Evolutionary conservation across 2,329 filamentous ascomycete species (phyloP), one percentile per base, ranked within the genome.

Genomic region (Calonectria naviculata): DNA sequence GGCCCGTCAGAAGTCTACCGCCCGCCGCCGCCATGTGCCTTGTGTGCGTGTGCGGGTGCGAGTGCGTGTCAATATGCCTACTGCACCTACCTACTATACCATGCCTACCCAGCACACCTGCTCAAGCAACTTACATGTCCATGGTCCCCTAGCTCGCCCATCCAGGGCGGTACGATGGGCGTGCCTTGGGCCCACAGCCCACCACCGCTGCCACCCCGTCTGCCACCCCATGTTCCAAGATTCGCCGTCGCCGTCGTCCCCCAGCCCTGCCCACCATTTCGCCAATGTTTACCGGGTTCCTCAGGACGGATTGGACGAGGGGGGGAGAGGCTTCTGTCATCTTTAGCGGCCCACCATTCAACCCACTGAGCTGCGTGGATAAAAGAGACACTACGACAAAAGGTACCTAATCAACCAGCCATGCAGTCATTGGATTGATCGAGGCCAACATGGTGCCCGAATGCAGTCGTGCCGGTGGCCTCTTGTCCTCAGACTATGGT

Each of bases 311-410:
- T 13, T 52, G n/a, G 52, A 58, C 31, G 52, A 41, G 52, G 52
- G 28, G 34, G 56, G 36, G 56, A 24, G 36, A 31, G n/a, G n/a
- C n/a, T n/a, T n/a, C 56, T n/a, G 38, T 42, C 56, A 42, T 42
- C 56, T 61, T 61, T 58, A 21, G 36, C 36, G 38, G 56, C 56
- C 56, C 56, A 61, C 56, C 38, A 29, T 21, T 44, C 56, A 61
- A 61, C 56, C 56, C 56, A 61, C 56, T 10, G 19, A 21, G 36
- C 17, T 21, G 29, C 56, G 38, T 42, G 56, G 42, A 61, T 61
- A 61, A 42, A 61, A 61, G 12, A 29, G 9, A 36, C 52, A 24
- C 52, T 58, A 58, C 52, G 21, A 36, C 31, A 58, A 58, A 58
- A 58, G 52, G 52, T 58, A 58, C 52, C 52, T 58, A 58, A 58